Evolutionary conservation across 441 rosid species (phyloP).

Genomic region (Populus hybrid): DNA sequence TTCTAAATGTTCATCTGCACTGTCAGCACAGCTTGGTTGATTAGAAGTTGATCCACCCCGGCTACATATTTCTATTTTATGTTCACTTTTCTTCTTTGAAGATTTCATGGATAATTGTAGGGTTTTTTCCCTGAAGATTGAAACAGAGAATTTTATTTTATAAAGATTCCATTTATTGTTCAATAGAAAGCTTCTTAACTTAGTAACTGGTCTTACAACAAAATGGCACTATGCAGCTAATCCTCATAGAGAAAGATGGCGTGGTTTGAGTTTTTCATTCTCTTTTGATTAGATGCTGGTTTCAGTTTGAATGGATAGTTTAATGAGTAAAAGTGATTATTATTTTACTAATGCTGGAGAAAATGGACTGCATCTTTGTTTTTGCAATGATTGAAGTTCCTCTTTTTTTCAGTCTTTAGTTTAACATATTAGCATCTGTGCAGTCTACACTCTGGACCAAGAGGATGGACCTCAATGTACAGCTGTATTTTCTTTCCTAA

Average conservation of each 20-base stretch:
- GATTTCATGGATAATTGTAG: background rate
- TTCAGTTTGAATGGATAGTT: background rate
- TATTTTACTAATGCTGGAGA: background rate
- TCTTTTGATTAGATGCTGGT: background rate
- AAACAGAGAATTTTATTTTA: background rate
- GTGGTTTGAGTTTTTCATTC: background rate
- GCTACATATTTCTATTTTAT: background rate
- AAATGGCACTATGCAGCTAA: background rate
- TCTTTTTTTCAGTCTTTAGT: slow-evolving; percentile 16
- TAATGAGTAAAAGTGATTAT: background rate
- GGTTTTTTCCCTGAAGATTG: background rate
- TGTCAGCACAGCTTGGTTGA: background rate
- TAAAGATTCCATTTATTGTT: background rate
- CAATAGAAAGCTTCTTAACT: no score
- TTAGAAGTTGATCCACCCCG: background rate
- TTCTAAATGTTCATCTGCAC: no score
- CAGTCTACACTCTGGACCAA: slow-evolving; percentile 53
- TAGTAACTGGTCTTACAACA: background rate
- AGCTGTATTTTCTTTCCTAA: slow-evolving; percentile 53
- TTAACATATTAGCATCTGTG: slow-evolving; percentile 24
- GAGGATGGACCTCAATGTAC: slow-evolving; percentile 65
- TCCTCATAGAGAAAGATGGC: background rate
- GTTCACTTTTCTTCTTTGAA: background rate
- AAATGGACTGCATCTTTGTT: background rate
- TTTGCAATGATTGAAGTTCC: background rate